A percentile compares a stretch with the other conserved stretches of the same genome.
These are phyloP conservation scores for Chaetomium fimeti DNA, from an alignment of 495 filamentous ascomycete species.

Conservation along the genomic window DNA sequence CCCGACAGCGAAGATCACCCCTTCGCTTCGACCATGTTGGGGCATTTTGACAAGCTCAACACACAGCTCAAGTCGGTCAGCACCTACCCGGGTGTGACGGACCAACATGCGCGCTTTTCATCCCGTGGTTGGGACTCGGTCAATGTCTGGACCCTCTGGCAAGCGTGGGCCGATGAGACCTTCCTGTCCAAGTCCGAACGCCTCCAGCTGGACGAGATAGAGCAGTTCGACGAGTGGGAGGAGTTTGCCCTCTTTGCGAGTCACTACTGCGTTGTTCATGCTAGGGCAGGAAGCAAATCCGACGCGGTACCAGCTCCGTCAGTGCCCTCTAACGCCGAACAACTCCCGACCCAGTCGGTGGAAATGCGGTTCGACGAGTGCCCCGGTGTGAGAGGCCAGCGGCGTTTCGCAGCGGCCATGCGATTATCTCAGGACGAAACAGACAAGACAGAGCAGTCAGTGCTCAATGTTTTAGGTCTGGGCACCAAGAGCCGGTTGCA, in stretches of 20 bases:
- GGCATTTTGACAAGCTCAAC: conserved; percentile 75
- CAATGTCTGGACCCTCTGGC: conserved; percentile 66
- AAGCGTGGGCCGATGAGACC: conserved; percentile 68
- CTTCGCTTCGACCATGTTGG: conserved; percentile 84
- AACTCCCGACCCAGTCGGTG: conserved; percentile 5
- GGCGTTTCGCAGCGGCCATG: conserved; percentile 45
- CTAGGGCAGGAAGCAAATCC: conserved; percentile 34
- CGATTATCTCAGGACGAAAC: background rate
- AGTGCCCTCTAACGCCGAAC: background rate
- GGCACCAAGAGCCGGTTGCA: conserved; percentile 59
- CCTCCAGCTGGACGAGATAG: conserved; percentile 59
- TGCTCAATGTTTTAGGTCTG: conserved; percentile 57
- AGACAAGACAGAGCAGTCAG: conserved; percentile 23
- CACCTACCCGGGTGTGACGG: conserved; percentile 61
- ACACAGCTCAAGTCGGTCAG: conserved; percentile 72
- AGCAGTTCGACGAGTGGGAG: conserved; percentile 95
- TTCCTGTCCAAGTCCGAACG: conserved; percentile 60
- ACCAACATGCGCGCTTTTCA: conserved; percentile 66
- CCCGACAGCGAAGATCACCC: conserved; percentile 75
- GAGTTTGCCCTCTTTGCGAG: conserved; percentile 83
- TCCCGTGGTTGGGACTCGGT: conserved; percentile 63
- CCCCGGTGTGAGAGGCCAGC: conserved; percentile 38
- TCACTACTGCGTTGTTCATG: conserved; percentile 82
- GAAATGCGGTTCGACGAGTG: conserved; percentile 33
- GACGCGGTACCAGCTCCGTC: conserved; percentile 3